Base-by-base conservation (phyloP, 2,329 filamentous ascomycete species). In the Colletotrichum eremochloae region DNA sequence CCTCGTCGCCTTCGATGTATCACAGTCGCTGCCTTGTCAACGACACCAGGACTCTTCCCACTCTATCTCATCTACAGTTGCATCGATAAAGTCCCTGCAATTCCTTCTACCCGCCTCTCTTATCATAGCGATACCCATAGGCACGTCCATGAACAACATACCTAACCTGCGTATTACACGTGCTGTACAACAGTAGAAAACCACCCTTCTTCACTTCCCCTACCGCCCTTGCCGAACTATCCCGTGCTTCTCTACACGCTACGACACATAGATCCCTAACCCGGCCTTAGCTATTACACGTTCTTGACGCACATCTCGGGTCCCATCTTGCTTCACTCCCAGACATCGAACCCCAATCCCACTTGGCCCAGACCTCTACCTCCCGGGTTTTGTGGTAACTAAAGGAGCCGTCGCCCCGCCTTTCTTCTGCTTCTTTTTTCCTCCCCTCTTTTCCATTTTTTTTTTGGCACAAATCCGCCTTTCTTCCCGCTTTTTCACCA, bases 1-100 rank as follows among this genome's bases (percentile, higher is more conserved):
- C 52, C 50, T 66, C 33, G 18, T 65, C 62, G 67, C 61, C 36
- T 65, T 42, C 40, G 44, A 69, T 69, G 67, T 58, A 52, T 58
- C 18, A 18, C 44, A 53, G 53, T 31, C 67, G 44, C 60, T 29
- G 40, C 38, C 48, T 50, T 31, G 12, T 33, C 36, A 18, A 52
- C 46, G 44, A 66, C 38, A 40, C 57, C 29, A 38, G 29, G 38
- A 68, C 48, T n/a, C 38, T 48, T 15, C 38, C 48, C 36, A 48
- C 15, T 6, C 29, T 24, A 40, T 33, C 50, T 31, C 31, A 42
- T 31, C 53, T n/a, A 36, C 36, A 36, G 29, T 18, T 42, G n/a
- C 46, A 55, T 48, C 44, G 36, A 63, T 29, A 11, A 63, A 53
- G 46, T 40, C 48, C 20, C 33, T 40, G 46, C 60, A 63, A 33